phyloP scores from a whole-genome alignment of 73 alveolate species.

The Uronychia binucleata region DNA sequence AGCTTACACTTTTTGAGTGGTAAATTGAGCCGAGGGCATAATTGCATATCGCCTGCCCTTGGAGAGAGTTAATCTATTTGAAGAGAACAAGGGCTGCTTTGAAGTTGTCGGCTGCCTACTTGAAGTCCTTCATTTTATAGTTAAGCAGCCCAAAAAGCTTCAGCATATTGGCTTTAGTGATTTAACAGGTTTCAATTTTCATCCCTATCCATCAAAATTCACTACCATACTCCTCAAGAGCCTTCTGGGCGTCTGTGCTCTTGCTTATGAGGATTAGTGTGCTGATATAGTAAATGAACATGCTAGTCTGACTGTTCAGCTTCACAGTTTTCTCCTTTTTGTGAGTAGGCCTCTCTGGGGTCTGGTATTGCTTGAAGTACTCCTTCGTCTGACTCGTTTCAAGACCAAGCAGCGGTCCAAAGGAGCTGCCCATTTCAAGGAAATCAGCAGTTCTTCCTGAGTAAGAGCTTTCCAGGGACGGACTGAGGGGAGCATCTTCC shows the following conservation, averaged over 20 bases:
- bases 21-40: background rate
- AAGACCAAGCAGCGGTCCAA: too few species aligned
- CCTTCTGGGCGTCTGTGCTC: background rate
- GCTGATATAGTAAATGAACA: background rate
- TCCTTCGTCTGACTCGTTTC: too few species aligned
- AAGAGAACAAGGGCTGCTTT: background rate
- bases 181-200: background rate
- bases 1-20: background rate
- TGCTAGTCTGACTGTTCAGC: background rate
- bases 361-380: too few species aligned
- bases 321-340: background rate
- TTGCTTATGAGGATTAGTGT: background rate
- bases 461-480: too few species aligned
- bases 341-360: too few species aligned
- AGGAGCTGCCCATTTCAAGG: too few species aligned
- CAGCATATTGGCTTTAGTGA: background rate
- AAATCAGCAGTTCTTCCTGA: too few species aligned
- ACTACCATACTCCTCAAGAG: background rate
- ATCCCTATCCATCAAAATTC: background rate
- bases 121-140: background rate
- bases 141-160: background rate
- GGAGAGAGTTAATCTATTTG: background rate
- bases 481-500: too few species aligned
- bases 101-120: background rate
- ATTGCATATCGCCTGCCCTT: background rate